phyloP scores from a whole-genome alignment of 345 rosid species.

The Xanthoceras sorbifolium region DNA sequence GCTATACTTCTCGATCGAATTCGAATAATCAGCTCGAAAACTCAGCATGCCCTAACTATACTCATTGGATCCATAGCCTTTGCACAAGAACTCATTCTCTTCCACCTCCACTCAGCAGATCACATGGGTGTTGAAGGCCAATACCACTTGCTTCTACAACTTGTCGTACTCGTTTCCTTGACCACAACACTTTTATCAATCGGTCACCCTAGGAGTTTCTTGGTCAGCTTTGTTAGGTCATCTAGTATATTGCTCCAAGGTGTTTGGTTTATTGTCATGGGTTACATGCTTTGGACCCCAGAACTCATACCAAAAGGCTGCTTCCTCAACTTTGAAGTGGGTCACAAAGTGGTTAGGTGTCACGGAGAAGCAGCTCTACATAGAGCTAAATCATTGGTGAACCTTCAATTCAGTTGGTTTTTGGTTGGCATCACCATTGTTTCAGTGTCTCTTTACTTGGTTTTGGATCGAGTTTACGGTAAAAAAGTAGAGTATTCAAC shows the following conservation, averaged over 20 bases:
- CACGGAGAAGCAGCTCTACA: slow-evolving; percentile 45
- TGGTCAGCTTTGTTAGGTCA: slow-evolving; percentile 70
- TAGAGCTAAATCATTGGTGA: slow-evolving; percentile 76
- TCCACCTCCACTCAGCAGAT: slow-evolving; percentile 81
- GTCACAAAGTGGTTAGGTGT: slow-evolving; percentile 70
- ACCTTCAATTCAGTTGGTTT: slow-evolving; percentile 66
- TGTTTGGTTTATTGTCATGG: slow-evolving; percentile 70
- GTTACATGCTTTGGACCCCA: slow-evolving; percentile 79
- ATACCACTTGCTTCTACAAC: slow-evolving; percentile 74
- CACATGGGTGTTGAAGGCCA: slow-evolving; percentile 86
- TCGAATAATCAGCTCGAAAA: slow-evolving; percentile 24
- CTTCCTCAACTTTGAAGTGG: slow-evolving; percentile 61
- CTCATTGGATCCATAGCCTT: slow-evolving; percentile 64
- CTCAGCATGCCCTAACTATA: slow-evolving; percentile 43
- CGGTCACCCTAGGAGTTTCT: slow-evolving; percentile 58
- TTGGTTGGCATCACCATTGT: slow-evolving; percentile 42
- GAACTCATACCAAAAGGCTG: slow-evolving; percentile 62
- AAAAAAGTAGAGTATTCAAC: slow-evolving; percentile 43
- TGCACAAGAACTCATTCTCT: slow-evolving; percentile 68
- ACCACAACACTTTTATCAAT: slow-evolving; percentile 66
- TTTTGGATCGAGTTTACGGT: slow-evolving; percentile 38
- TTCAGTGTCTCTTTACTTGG: slow-evolving; percentile 44
- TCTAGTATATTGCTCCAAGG: slow-evolving; percentile 71
- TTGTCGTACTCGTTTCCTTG: slow-evolving; percentile 53
- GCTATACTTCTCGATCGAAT: slow-evolving; percentile 56